Evolutionary conservation across 2,329 filamentous ascomycete genomes (phyloP), one percentile per base, ranked within the genome.

Genomic region (Aulographum hederae): DNA sequence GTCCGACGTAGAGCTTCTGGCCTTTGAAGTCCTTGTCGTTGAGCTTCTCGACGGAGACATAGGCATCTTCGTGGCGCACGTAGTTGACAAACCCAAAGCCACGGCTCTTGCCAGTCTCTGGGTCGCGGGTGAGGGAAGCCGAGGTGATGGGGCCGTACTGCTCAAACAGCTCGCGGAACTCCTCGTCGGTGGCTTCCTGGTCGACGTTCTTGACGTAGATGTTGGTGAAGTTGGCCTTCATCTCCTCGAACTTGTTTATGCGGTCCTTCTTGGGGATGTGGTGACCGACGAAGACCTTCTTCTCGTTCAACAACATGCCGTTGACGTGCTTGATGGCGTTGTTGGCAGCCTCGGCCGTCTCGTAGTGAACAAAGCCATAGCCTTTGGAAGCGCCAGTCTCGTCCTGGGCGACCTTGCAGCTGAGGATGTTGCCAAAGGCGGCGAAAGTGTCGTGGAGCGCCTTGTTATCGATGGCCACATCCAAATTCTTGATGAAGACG

Each of bases 171-270:
- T 76, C 69, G 46, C 84, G 82, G 73, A 98, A 95, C 54, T 95
- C 78, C 6, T 95, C 85, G 39, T 98, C 89, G 37, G 73, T 78
- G 41, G 77, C 80, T 30, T 94, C 86, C 21, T 63, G 50, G 47
- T 75, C 72, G 46, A 98, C 78, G 66, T 98, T 98, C 76, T 98
- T 98, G 65, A 98, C 81, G 64, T 98, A 98, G 60, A 98, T 76
- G 59, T 98, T 98, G 67, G 89, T 98, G 71, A 91, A 98, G 70
- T 98, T 98, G 59, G 89, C 89, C 77, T 98, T 98, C 86, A 98
- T 98, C 70, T 98, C 89, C 67, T 98, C 89, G 47, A 95, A 95
- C 67, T 98, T 98, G 81, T 82, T 93, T 72, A 95, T 89, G 49
- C 89, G 86, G 54, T 98, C 89, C 72, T 95, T 95, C 78, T 95